These are phyloP conservation scores for Erigeron canadensis DNA, from an alignment of 129 eudicot genomes.

Conservation along the genomic window DNA sequence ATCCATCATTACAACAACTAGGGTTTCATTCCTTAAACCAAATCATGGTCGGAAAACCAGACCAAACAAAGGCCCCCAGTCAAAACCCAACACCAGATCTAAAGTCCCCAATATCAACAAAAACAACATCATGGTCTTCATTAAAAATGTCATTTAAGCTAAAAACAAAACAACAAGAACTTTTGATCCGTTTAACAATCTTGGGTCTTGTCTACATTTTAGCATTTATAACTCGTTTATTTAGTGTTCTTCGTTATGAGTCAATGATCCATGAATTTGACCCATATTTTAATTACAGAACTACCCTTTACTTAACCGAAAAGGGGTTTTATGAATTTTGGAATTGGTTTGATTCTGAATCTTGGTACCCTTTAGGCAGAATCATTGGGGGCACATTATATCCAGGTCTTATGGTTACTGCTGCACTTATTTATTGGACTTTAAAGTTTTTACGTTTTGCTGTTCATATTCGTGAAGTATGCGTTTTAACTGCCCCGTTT, in stretches of 20 bases:
- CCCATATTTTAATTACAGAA: conserved; percentile 88
- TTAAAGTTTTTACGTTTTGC: conserved; percentile 69
- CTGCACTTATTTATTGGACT: conserved; percentile 78
- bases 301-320: conserved; percentile 68
- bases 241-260: conserved; percentile 87
- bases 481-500: conserved; percentile 92
- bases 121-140: conserved; percentile 15
- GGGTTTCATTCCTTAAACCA: conserved; percentile 16
- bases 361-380: conserved; percentile 94
- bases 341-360: conserved; percentile 97
- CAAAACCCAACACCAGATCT: conserved; percentile 23
- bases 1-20: background rate
- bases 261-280: conserved; percentile 95
- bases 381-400: conserved; percentile 90
- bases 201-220: conserved; percentile 68
- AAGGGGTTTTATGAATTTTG: conserved; percentile 93
- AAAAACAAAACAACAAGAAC: conserved; percentile 91
- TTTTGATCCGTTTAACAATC: conserved; percentile 70
- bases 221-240: conserved; percentile 82
- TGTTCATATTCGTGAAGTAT: conserved; percentile 88
- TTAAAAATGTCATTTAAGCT: conserved; percentile 61
- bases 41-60: conserved; percentile 44
- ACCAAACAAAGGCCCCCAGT: conserved; percentile 30
- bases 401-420: conserved; percentile 97
- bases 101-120: background rate